phyloP scores from a whole-genome alignment of 345 rosid genomes.

The Citrus mangshanensis region DNA sequence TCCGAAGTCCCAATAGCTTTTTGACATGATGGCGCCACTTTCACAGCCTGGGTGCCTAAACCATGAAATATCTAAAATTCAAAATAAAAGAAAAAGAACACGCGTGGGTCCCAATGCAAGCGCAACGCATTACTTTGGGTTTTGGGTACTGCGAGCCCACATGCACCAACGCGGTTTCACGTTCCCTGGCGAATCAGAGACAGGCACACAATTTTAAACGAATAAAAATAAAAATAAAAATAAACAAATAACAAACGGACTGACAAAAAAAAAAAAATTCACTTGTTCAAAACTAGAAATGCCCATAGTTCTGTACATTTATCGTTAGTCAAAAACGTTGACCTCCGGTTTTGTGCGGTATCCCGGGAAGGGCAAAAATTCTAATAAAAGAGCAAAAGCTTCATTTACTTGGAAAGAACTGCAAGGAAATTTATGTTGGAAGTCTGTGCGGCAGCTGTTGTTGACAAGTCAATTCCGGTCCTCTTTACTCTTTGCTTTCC shows the following conservation, averaged over 20 bases:
- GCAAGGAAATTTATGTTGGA: neutral
- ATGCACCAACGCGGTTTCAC: slow-evolving; percentile 3
- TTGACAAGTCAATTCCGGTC: neutral
- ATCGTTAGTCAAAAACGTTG: neutral
- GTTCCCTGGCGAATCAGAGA: neutral
- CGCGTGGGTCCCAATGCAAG: neutral
- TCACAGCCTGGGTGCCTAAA: too few relatives aligned
- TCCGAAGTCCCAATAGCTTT: too few relatives aligned
- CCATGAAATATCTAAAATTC: too few relatives aligned
- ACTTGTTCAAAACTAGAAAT: too few relatives aligned
- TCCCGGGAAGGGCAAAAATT: too few relatives aligned
- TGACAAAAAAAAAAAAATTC: too few relatives aligned
- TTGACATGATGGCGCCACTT: too few relatives aligned
- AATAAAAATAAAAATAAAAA: neutral
- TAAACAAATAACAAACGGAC: neutral
- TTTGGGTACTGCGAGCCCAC: neutral
- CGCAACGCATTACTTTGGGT: neutral
- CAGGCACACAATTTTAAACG: too few relatives aligned
- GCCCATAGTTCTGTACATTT: neutral
- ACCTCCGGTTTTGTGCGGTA: neutral
- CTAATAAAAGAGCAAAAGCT: too few relatives aligned
- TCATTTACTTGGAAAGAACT: too few relatives aligned
- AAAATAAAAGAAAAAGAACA: neutral
- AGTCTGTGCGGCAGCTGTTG: neutral
- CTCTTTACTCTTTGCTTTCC: neutral